phyloP scores from a whole-genome alignment of 2,329 filamentous ascomycete species.

The Cryoendolithus antarcticus region DNA sequence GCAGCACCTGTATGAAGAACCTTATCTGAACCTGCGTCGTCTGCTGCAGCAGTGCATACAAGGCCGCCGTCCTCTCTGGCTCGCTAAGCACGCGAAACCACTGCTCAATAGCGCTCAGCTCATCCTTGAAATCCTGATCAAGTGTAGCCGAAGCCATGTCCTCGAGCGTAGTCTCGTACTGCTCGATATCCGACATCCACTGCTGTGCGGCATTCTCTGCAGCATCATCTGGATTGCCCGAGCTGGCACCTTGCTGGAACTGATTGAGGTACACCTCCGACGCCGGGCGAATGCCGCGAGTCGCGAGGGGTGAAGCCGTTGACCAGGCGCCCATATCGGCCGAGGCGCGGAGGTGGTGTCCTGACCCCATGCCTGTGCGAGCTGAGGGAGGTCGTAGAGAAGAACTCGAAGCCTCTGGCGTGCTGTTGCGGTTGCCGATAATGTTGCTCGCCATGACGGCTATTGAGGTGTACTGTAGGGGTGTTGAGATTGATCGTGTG shows the following conservation, averaged over 20 bases:
- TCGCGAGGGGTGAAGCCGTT: constrained; percentile 52
- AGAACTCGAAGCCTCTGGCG: constrained; percentile 75
- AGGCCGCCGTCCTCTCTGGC: constrained; percentile 84
- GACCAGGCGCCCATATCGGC: constrained; percentile 83
- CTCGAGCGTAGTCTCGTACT: constrained; percentile 96
- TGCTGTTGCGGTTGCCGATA: constrained; percentile 79
- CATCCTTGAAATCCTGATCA: constrained; percentile 98
- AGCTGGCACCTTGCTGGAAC: constrained; percentile 53
- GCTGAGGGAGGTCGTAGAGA: constrained; percentile 57
- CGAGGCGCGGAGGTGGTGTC: constrained; percentile 82
- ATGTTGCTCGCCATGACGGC: constrained; percentile 33
- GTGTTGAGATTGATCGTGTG: constrained; percentile 3
- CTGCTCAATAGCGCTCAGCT: constrained; percentile 96
- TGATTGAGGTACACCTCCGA: constrained; percentile 88
- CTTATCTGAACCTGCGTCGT: constrained; percentile 97
- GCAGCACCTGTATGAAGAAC: constrained; percentile 96
- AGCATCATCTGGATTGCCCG: constrained; percentile 64
- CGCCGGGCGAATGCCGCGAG: constrained; percentile 74
- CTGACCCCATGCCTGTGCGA: constrained; percentile 47
- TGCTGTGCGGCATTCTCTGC: constrained; percentile 92
- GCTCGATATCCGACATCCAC: constrained; percentile 98
- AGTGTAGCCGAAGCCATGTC: constrained; percentile 98
- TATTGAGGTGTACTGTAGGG: constrained; percentile 1
- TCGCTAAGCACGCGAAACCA: constrained; percentile 98
- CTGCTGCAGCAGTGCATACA: constrained; percentile 93